These are phyloP conservation scores for Cladophialophora chaetospira DNA, from an alignment of 2,329 filamentous ascomycete genomes.

Conservation along the genomic window DNA sequence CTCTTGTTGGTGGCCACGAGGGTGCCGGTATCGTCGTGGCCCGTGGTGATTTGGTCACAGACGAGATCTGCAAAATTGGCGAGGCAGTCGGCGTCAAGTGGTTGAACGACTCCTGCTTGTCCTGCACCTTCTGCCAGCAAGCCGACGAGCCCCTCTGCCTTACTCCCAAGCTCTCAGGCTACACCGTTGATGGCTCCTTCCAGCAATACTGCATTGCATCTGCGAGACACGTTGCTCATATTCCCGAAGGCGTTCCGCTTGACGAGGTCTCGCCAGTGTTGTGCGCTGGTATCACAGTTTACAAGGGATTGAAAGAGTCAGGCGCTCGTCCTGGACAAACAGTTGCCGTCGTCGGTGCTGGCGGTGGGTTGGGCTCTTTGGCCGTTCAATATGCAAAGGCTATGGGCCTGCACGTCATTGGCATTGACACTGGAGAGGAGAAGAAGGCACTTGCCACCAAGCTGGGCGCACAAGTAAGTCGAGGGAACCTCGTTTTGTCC, in stretches of 20 bases:
- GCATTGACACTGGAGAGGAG: conserved; percentile 80
- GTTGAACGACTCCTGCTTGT: conserved; percentile 84
- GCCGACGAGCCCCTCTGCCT: conserved; percentile 81
- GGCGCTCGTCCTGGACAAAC: conserved; percentile 71
- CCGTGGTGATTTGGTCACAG: conserved; percentile 72
- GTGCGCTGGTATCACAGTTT: conserved; percentile 84
- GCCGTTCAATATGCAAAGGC: conserved; percentile 87
- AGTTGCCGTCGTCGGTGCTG: conserved; percentile 83
- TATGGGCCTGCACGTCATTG: conserved; percentile 80
- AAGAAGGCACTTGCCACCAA: conserved; percentile 68
- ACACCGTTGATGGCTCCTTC: conserved; percentile 88
- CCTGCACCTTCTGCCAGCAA: conserved; percentile 80
- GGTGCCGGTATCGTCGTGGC: conserved; percentile 83
- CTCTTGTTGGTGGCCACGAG: conserved; percentile 73
- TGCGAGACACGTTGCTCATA: conserved; percentile 78
- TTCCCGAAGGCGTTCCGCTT: conserved; percentile 74
- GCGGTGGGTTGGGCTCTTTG: conserved; percentile 77
- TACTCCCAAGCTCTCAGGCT: conserved; percentile 75
- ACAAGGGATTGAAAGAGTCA: conserved; percentile 89
- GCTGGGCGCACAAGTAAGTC: conserved; percentile 64
- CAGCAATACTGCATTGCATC: conserved; percentile 91
- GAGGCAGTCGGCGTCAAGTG: conserved; percentile 89
- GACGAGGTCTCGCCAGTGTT: conserved; percentile 78
- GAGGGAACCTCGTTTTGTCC: neutral
- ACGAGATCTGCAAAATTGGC: conserved; percentile 69